Base-by-base conservation (phyloP, 352 stramenopile genomes). In the Hyaloperonospora brassicae region DNA sequence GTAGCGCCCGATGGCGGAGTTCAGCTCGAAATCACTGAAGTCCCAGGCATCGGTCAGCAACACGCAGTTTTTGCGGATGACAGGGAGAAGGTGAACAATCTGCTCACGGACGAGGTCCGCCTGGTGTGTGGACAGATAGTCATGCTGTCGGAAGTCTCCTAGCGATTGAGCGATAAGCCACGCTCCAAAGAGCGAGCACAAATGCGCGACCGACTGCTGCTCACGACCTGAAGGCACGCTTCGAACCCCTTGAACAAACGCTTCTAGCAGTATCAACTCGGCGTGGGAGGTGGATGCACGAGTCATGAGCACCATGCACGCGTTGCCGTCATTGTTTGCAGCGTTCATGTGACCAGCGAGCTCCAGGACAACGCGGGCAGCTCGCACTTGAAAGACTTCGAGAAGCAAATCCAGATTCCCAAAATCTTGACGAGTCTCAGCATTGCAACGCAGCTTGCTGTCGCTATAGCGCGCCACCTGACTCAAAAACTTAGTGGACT, bases 11-110 rank as follows among this genome's bases (percentile, higher is more conserved):
- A 85, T 74, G n/a, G 70, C 70, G 55, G 75, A 85, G 59, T 75
- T 76, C 22, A 89, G 48, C 59, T 86, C 76, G 42, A 86, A 87
- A 62, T 89, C 73, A 21, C 41, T 84, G 25, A 84, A 84, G 49
- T 72, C 62, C 66, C 62, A 74, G 5, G 66, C 62, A 50, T 74
- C 62, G 5, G 72, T 81, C 10, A 84, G 57, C 36, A 78, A 44
- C n/a, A 84, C 62, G 7, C 59, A 68, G 57, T 81, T 84, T 55
- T 69, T 70, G 30, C 73, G 71, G 7, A 81, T 50, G 1, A 66
- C 41, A 1, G 71, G 64, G 14, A 84, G 52, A 25, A 84, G 53
- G 38, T 31, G 25, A 2, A 77, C 25, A 11, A 78, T 12, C 51
- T 76, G 69, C n/a, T 66, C 30, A 21, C 59, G 68, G 8, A 72